These are phyloP conservation scores for Pleomassaria siparia DNA, from an alignment of 2,329 filamentous ascomycete genomes.

Conservation along the genomic window DNA sequence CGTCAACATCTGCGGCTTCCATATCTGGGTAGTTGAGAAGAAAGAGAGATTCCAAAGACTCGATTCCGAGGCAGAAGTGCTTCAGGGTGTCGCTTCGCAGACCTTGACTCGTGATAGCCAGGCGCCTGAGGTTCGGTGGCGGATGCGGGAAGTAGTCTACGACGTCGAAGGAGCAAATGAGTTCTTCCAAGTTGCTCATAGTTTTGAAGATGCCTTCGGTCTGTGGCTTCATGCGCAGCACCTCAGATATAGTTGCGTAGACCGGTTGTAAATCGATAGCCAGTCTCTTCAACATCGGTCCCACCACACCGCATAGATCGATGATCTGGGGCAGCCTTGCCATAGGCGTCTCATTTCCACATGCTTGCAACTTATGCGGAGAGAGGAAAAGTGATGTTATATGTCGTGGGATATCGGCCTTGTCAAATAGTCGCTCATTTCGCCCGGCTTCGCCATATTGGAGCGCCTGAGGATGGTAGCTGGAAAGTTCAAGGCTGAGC, in stretches of 20 bases:
- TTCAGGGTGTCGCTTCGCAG: conserved; percentile 8
- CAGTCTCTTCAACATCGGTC: conserved; percentile 22
- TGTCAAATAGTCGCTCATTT: conserved; percentile 20
- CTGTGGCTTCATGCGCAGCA: conserved; percentile 11
- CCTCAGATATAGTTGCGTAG: conserved; percentile 15
- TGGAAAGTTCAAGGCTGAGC: conserved; percentile 19
- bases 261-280: conserved; percentile 25
- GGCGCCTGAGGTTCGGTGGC: conserved; percentile 27
- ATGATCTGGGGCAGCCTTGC: conserved; percentile 28
- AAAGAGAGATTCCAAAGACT: conserved; percentile 20
- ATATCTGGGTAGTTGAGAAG: conserved; percentile 19
- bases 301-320: conserved; percentile 20
- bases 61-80: conserved; percentile 21
- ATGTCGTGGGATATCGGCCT: conserved; percentile 11
- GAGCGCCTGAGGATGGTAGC: conserved; percentile 22
- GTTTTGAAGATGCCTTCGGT: conserved; percentile 23
- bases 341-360: conserved; percentile 11
- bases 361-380: conserved; percentile 11
- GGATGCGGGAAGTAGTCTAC: conserved; percentile 24
- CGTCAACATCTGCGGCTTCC: conserved; percentile 17
- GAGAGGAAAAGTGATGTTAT: conserved; percentile 28
- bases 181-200: conserved; percentile 28
- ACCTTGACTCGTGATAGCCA: conserved; percentile 25
- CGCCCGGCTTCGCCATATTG: conserved; percentile 20
- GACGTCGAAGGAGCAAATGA: conserved; percentile 25